A percentile compares a stretch with the other conserved stretches of the same genome.
These are phyloP conservation scores for Bacterosira constricta DNA, from an alignment of 108 stramenopile genomes.

Conservation along the genomic window DNA sequence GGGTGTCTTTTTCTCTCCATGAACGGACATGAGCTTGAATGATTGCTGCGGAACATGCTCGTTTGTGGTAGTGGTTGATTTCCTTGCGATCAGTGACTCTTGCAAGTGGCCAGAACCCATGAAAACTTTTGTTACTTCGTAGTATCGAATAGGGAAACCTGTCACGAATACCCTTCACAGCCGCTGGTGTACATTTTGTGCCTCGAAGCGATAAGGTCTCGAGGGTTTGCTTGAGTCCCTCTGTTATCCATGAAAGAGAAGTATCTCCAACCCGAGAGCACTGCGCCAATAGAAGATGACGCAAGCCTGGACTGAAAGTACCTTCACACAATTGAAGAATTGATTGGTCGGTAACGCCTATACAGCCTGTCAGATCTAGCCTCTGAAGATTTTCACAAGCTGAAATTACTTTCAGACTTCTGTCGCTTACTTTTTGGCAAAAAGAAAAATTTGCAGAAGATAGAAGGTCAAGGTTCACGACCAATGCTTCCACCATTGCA, in stretches of 20 bases:
- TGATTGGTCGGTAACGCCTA: conserved; percentile 35
- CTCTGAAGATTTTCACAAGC: conserved; percentile 30
- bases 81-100: conserved; percentile 44
- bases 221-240: conserved; percentile 44
- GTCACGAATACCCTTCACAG: conserved; percentile 34
- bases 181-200: conserved; percentile 24
- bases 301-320: conserved; percentile 44
- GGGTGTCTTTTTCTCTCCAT: conserved; percentile 35
- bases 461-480: conserved; percentile 14
- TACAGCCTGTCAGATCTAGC: conserved; percentile 50
- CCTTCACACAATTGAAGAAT: conserved; percentile 43
- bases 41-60: conserved; percentile 26
- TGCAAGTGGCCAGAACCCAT: conserved; percentile 46
- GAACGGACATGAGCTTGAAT: conserved; percentile 45
- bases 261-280: conserved; percentile 48
- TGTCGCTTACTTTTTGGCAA: conserved; percentile 45
- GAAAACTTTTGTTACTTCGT: conserved; percentile 28
- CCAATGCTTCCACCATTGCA: conserved; percentile 27
- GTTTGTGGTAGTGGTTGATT: conserved; percentile 43
- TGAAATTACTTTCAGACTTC: conserved; percentile 38
- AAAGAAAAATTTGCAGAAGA: conserved; percentile 33
- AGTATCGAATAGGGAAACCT: conserved; percentile 34
- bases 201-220: conserved; percentile 51
- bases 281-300: conserved; percentile 29
- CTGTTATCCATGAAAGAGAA: conserved; percentile 50